These are phyloP conservation scores for Aspergillus transmontanensis DNA, from an alignment of 2,329 filamentous ascomycete genomes.

Conservation along the genomic window DNA sequence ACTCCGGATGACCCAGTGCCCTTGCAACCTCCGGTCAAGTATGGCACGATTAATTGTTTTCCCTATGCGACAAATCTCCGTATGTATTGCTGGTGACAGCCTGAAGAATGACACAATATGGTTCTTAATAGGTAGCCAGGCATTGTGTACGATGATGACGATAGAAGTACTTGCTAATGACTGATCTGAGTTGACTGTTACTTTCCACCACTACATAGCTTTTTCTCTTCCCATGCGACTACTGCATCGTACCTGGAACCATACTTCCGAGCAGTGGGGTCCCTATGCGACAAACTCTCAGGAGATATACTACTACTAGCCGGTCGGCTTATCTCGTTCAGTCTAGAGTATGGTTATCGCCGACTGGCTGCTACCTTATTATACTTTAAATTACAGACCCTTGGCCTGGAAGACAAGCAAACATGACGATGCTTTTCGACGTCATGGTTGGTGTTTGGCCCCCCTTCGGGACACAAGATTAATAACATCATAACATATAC, in stretches of 20 bases:
- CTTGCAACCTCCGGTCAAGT: not conserved
- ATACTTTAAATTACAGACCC: not conserved
- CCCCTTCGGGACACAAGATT: not conserved
- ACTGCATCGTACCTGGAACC: slow-evolving; percentile 6
- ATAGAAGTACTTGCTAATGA: not conserved
- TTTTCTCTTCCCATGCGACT: slow-evolving; percentile 6
- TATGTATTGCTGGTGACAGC: not conserved
- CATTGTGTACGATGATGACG: not conserved
- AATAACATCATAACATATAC: slow-evolving; percentile 4
- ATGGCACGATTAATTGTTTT: not conserved
- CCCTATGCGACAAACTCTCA: slow-evolving; percentile 1
- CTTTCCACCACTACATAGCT: not conserved
- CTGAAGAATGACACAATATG: not conserved
- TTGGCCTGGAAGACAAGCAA: not conserved
- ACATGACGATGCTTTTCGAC: not conserved
- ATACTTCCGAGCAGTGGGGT: not conserved
- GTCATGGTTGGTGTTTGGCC: not conserved
- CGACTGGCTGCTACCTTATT: not conserved
- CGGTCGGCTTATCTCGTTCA: not conserved
- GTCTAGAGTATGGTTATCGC: not conserved
- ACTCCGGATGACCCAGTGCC: not conserved
- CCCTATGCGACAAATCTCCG: slow-evolving; percentile 8
- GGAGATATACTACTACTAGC: not conserved
- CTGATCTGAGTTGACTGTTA: not conserved
- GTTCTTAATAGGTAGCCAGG: not conserved